These are phyloP conservation scores for Penicillium sp. DNA, from an alignment of 2,329 filamentous ascomycete genomes.

Conservation along the genomic window DNA sequence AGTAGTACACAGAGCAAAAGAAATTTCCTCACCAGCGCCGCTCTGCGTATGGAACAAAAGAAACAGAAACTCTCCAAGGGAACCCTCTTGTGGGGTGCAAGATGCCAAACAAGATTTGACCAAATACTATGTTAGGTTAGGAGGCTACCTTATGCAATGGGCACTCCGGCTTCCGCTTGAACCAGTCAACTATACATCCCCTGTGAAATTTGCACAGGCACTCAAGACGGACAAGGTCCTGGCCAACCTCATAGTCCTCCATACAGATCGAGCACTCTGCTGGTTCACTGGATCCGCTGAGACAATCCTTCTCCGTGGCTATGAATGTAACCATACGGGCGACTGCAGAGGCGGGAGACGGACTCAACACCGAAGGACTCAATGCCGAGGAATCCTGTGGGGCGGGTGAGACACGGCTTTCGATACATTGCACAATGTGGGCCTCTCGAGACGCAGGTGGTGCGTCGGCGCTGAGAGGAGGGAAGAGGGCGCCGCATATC, in stretches of 20 bases:
- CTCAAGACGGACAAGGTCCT: conserved; percentile 58
- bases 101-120: not conserved
- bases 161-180: conserved; percentile 57
- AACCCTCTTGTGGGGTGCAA: not conserved
- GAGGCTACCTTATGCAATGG: conserved; percentile 56
- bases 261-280: conserved; percentile 65
- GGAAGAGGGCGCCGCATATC: conserved; percentile 43
- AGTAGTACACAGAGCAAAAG: not conserved
- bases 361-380: conserved; percentile 16
- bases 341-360: conserved; percentile 25
- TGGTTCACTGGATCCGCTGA: conserved; percentile 50
- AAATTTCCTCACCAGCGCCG: not conserved
- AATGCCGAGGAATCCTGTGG: conserved; percentile 2
- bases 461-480: conserved; percentile 36
- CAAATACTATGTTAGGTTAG: not conserved
- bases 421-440: conserved; percentile 47
- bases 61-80: not conserved
- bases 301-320: conserved; percentile 64
- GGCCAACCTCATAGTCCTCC: conserved; percentile 61
- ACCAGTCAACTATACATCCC: conserved; percentile 60
- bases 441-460: conserved; percentile 43
- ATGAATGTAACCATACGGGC: conserved; percentile 49
- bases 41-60: not conserved
- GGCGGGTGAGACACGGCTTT: conserved; percentile 27
- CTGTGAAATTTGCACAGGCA: conserved; percentile 65